Percentiles rank a stretch among this genome's conserved stretches.
Conservation (phyloP, 768 basidiomycete species). For the Gloeopeniophorella convolvens region DNA sequence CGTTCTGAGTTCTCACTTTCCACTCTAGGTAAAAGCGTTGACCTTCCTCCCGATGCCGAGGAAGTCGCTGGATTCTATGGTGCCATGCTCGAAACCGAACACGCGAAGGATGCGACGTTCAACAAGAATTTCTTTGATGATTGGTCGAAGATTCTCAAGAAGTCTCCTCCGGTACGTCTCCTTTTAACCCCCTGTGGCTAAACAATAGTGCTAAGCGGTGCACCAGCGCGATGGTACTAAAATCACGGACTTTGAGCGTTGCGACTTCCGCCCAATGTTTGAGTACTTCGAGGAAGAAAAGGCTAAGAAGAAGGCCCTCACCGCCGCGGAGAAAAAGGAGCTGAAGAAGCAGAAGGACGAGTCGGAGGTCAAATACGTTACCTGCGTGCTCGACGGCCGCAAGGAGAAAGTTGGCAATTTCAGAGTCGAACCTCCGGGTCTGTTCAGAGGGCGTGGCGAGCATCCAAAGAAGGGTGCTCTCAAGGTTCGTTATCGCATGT, state of each 20-base stretch:
- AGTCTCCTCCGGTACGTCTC: slow-evolving; percentile 73
- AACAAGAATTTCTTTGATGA: slow-evolving; percentile 95
- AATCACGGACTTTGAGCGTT: slow-evolving; percentile 68
- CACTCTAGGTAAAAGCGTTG: slow-evolving; percentile 61
- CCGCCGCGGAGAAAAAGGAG: slow-evolving; percentile 84
- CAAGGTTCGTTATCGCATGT: slow-evolving; percentile 48
- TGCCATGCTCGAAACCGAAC: slow-evolving; percentile 87
- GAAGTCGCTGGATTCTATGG: slow-evolving; percentile 97
- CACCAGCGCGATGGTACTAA: slow-evolving; percentile 61
- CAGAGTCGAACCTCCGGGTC: slow-evolving; percentile 95
- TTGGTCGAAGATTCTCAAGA: slow-evolving; percentile 69
- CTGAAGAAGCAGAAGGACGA: slow-evolving; percentile 81
- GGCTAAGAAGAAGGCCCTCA: slow-evolving; percentile 85
- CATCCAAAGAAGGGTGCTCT: slow-evolving; percentile 96
- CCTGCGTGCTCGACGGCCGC: slow-evolving; percentile 88
- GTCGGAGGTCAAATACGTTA: slow-evolving; percentile 75
- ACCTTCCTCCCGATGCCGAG: slow-evolving; percentile 80
- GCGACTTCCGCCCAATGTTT: slow-evolving; percentile 94
- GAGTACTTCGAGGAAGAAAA: slow-evolving; percentile 90
- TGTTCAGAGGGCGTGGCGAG: slow-evolving; percentile 96
- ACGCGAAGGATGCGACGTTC: slow-evolving; percentile 82
- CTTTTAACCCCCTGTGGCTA: slow-evolving; percentile 7
- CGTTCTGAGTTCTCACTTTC: not conserved
- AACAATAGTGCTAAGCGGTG: not conserved
- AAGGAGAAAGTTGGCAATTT: slow-evolving; percentile 99